Evolutionary conservation across 2,329 filamentous ascomycete species (phyloP).

Genomic region (Colletotrichum orchidophilum): DNA sequence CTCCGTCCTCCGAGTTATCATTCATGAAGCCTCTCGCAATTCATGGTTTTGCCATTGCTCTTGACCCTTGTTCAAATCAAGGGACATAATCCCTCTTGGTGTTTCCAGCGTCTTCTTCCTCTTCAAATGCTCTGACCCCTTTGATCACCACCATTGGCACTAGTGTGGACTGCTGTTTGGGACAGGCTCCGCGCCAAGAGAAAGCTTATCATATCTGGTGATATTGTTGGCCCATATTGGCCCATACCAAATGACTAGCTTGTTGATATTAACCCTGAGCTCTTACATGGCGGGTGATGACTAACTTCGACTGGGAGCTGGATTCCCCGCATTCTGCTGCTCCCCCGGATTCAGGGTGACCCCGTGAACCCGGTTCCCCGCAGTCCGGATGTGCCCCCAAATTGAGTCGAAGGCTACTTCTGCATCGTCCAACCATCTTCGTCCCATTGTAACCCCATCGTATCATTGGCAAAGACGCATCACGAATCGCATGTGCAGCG

Average conservation of each 20-base stretch:
- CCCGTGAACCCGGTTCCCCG: slow-evolving; percentile 5
- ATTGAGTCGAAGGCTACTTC: background rate
- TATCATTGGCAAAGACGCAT: background rate
- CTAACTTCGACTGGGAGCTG: background rate
- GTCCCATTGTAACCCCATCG: background rate
- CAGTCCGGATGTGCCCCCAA: background rate
- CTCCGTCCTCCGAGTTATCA: background rate
- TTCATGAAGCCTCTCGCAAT: background rate
- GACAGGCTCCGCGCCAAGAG: background rate
- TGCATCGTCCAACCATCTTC: slow-evolving; percentile 4
- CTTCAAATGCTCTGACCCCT: background rate
- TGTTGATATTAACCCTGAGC: background rate
- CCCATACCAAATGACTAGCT: background rate
- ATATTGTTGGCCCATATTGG: background rate
- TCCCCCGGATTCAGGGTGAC: background rate
- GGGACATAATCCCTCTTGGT: background rate
- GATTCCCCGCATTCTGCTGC: background rate
- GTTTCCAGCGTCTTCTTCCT: background rate
- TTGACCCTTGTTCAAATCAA: background rate
- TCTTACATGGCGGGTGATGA: background rate
- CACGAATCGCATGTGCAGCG: background rate
- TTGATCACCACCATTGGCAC: background rate
- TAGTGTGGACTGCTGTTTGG: background rate
- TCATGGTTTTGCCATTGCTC: background rate
- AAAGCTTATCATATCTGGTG: too few relatives aligned